Evolutionary conservation across 2,329 filamentous ascomycete genomes (phyloP).

Genomic region (Fusarium duplospermum): DNA sequence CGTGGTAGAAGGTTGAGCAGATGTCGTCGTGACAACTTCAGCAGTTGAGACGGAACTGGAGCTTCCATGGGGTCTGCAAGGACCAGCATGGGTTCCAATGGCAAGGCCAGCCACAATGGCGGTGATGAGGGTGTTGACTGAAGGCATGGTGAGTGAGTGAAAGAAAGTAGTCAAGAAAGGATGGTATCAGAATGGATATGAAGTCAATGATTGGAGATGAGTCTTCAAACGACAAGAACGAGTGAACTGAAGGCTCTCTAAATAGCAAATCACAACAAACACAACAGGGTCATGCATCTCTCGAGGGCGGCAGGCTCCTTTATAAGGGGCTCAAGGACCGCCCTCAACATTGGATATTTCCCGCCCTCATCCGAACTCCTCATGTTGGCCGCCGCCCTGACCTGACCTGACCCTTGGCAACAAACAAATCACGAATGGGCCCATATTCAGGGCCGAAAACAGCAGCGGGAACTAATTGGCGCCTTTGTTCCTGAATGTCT

Average conservation of each 20-base stretch:
- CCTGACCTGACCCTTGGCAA: slow-evolving; percentile 13
- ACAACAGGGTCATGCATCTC: slow-evolving; percentile 4
- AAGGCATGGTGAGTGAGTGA: slow-evolving; percentile 19
- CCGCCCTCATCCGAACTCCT: slow-evolving; percentile 4
- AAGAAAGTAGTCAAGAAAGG: background rate
- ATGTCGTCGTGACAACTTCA: background rate
- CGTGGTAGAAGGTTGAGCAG: background rate
- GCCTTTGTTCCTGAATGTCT: slow-evolving; percentile 3
- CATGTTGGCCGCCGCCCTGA: slow-evolving; percentile 1
- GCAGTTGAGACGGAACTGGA: slow-evolving; percentile 9
- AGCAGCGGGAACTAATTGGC: slow-evolving; percentile 16
- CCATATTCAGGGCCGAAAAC: slow-evolving; percentile 13
- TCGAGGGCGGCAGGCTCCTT: slow-evolving; percentile 27
- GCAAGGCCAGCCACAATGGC: slow-evolving; percentile 29
- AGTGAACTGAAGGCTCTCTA: slow-evolving; percentile 33
- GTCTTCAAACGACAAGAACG: slow-evolving; percentile 15
- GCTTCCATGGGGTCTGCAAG: slow-evolving; percentile 26
- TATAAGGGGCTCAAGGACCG: slow-evolving; percentile 27
- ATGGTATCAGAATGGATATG: slow-evolving; percentile 4
- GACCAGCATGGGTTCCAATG: slow-evolving; percentile 26
- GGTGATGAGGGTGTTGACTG: slow-evolving; percentile 22
- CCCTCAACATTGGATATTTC: slow-evolving; percentile 35
- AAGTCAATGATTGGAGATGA: slow-evolving; percentile 6
- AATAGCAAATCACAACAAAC: slow-evolving; percentile 20
- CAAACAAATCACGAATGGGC: slow-evolving; percentile 17